Base-by-base conservation (phyloP, 2,329 filamentous ascomycete genomes). In the Pestalotiopsis sp. region DNA sequence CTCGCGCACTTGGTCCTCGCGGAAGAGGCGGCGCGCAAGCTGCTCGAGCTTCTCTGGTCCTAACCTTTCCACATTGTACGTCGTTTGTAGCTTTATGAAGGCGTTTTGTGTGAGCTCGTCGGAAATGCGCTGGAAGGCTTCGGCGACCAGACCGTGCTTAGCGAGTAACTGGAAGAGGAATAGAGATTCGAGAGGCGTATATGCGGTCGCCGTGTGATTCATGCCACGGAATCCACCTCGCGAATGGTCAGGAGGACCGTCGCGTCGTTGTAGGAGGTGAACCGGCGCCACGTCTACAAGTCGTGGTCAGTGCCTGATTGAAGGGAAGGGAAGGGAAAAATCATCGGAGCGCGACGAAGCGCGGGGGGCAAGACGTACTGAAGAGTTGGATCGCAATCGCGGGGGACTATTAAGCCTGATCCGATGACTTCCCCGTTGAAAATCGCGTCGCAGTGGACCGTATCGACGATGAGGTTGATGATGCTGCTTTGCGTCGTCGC, bases 181-280 rank as follows among this genome's bases (percentile, higher is more conserved):
- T 71, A 97, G 87, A 77, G 91, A 92, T 87, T 97, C 94, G 84
- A 97, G 92, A 74, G 91, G 89, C 78, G 93, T 95, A 82, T 96
- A 95, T 76, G 86, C 85, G 77, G 89, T 86, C 80, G 81, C 79
- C 80, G 81, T 79, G 78, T 83, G 80, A 84, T 84, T 87, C 86
- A 88, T 88, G 80, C 84, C 85, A 83, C 84, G 78, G 78, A 80
- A 81, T 81, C 81, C 83, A 77, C 85, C 85, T 86, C 85, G 85
- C 83, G 83, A 82, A 81, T 80, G 80, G 81, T 86, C 84, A 85
- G 86, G 84, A 85, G 83, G 82, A 82, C 80, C 82, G 81, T 85
- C 80, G 79, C 82, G 84, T 83, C 81, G 83, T 79, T 85, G 80
- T 76, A 84, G 78, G 76, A 83, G 82, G 76, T 87, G 84, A 79